A percentile compares a stretch with the other conserved stretches of the same genome.
Evolutionary conservation across 495 filamentous ascomycete genomes (phyloP).

Genomic region (Podospora appendiculata): DNA sequence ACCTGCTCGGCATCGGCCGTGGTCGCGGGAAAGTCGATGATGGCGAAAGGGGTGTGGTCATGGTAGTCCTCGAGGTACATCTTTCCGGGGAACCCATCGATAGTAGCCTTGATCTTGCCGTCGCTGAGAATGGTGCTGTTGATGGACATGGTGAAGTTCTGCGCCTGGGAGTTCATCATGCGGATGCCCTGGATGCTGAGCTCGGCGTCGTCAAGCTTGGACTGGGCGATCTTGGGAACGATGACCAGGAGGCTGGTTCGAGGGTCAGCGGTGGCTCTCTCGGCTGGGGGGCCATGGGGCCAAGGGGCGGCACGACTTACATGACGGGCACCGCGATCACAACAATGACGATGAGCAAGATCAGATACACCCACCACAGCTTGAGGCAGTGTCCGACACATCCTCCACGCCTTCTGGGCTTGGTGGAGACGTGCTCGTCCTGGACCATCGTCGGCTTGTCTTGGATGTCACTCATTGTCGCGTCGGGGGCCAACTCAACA

Average conservation of each 20-base stretch:
- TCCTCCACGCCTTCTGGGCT: slow-evolving; percentile 18
- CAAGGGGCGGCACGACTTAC: slow-evolving; percentile 43
- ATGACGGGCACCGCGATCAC: slow-evolving; percentile 56
- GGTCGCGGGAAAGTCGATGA: slow-evolving; percentile 41
- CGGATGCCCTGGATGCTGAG: slow-evolving; percentile 51
- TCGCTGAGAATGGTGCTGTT: slow-evolving; percentile 44
- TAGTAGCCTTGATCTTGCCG: slow-evolving; percentile 43
- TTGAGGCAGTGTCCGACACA: slow-evolving; percentile 34
- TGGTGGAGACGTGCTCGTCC: slow-evolving; percentile 14
- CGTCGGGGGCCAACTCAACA: no score
- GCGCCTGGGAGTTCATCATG: slow-evolving; percentile 50
- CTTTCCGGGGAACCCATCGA: slow-evolving; percentile 31
- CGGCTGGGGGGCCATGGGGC: no score
- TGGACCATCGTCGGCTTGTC: slow-evolving; percentile 17
- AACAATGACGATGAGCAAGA: slow-evolving; percentile 47
- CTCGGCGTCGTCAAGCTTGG: slow-evolving; percentile 55
- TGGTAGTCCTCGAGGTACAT: slow-evolving; percentile 48
- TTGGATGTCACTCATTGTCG: slow-evolving; percentile 12
- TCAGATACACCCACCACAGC: slow-evolving; percentile 69
- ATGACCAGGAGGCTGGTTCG: slow-evolving; percentile 59
- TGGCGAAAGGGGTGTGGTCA: slow-evolving; percentile 48
- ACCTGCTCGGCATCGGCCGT: slow-evolving; percentile 46
- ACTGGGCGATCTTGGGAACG: slow-evolving; percentile 65
- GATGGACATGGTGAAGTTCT: slow-evolving; percentile 49
- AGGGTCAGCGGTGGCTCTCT: no score